These are phyloP conservation scores for Lagenaria siceraria DNA, from an alignment of 306 rosid genomes.

Conservation along the genomic window DNA sequence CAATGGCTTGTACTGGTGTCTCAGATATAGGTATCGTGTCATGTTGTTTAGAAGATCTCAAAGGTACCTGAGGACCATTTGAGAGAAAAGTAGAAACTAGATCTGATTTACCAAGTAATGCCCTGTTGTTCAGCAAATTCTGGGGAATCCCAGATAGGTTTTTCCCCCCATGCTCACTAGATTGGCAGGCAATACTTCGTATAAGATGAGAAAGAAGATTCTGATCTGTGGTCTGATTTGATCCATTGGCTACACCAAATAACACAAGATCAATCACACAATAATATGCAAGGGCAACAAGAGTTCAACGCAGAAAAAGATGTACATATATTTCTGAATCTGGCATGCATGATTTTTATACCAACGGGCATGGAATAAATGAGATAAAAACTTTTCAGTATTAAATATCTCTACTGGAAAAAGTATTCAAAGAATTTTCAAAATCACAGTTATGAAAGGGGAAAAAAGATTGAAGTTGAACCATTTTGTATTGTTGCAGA, in stretches of 20 bases:
- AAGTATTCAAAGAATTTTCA: not conserved
- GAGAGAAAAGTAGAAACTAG: conserved; percentile 28
- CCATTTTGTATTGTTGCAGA: not conserved
- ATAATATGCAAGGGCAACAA: not conserved
- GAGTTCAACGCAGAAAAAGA: not conserved
- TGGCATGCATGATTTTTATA: not conserved
- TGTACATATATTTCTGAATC: not conserved
- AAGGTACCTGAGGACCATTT: conserved; percentile 17
- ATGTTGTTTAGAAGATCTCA: conserved; percentile 16
- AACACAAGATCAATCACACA: conserved; percentile 15
- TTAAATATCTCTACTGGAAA: not conserved
- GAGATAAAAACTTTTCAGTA: not conserved
- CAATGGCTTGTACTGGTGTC: conserved; percentile 19
- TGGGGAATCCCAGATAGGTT: conserved; percentile 43
- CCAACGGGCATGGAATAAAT: not conserved
- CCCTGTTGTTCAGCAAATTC: conserved; percentile 31
- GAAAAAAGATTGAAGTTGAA: not conserved
- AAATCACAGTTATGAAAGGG: not conserved
- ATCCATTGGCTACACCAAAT: conserved; percentile 50
- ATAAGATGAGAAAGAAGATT: conserved; percentile 67
- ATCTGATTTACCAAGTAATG: conserved; percentile 18
- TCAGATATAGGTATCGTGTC: conserved; percentile 19
- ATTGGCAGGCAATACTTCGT: conserved; percentile 44
- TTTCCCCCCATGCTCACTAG: conserved; percentile 39
- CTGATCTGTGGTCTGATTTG: conserved; percentile 63